Percentiles rank a stretch among this genome's conserved stretches.
phyloP scores from a whole-genome alignment of 495 filamentous ascomycete species.

The Tuber calosporum region DNA sequence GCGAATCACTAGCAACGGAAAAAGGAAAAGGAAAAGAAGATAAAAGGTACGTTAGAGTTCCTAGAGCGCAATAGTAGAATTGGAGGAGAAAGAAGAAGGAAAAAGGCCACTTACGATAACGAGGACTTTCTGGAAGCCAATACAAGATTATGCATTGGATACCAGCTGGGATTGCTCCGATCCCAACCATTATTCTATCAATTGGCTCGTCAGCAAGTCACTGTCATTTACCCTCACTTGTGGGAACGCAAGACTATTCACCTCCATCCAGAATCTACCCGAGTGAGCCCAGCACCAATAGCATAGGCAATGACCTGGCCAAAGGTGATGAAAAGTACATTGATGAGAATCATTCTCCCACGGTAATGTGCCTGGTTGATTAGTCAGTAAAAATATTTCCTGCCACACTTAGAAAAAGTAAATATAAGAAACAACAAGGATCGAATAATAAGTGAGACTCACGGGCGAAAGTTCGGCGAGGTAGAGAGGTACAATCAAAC shows the following conservation, averaged over 20 bases:
- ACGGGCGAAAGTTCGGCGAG: slow-evolving; percentile 53
- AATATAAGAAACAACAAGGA: neutral
- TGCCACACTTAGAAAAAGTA: neutral
- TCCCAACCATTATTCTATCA: slow-evolving; percentile 44
- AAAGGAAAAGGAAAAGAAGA: neutral
- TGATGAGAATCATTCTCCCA: slow-evolving; percentile 51
- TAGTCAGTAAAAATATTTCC: neutral
- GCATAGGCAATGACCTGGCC: slow-evolving; percentile 51
- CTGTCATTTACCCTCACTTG: neutral
- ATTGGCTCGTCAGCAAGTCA: neutral
- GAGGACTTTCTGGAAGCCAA: slow-evolving; percentile 51
- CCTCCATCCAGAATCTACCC: slow-evolving; percentile 49
- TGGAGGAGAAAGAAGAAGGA: neutral
- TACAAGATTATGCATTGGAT: slow-evolving; percentile 45
- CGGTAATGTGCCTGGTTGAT: slow-evolving; percentile 45
- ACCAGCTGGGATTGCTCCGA: slow-evolving; percentile 49
- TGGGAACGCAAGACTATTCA: slow-evolving; percentile 25
- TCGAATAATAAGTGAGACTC: neutral
- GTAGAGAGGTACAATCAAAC: slow-evolving; percentile 71
- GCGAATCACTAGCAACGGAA: slow-evolving; percentile 15
- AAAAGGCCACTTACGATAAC: slow-evolving; percentile 32
- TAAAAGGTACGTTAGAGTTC: slow-evolving; percentile 1
- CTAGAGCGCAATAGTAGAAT: neutral
- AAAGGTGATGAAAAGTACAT: slow-evolving; percentile 53
- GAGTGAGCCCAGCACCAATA: slow-evolving; percentile 50